Evolutionary conservation across 352 stramenopile species (phyloP).

Genomic region (Salisapilia sapeloensis): DNA sequence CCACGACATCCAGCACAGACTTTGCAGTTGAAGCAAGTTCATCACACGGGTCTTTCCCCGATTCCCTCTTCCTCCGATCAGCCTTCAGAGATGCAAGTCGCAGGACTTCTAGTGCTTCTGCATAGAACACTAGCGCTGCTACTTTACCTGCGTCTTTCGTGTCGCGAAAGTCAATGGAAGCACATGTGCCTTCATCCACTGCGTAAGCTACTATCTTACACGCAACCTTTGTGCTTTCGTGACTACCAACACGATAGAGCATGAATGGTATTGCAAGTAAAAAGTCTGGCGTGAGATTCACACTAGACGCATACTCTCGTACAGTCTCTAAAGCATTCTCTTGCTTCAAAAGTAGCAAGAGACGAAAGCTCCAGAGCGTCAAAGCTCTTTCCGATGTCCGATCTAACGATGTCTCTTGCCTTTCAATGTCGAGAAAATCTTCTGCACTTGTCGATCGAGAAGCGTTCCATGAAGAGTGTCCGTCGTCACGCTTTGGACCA

Average conservation of each 20-base stretch:
- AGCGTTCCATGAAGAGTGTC: too few relatives aligned
- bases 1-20: too few relatives aligned
- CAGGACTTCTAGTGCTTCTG: slow-evolving; percentile 27
- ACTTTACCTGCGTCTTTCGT: too few relatives aligned
- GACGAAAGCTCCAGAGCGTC: slow-evolving; percentile 60
- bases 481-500: too few relatives aligned
- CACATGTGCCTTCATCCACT: slow-evolving; percentile 29
- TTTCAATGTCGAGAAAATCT: too few relatives aligned
- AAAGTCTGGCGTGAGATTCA: slow-evolving; percentile 51
- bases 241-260: slow-evolving; percentile 32
- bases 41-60: too few relatives aligned
- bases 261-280: slow-evolving; percentile 37
- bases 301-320: slow-evolving; percentile 14
- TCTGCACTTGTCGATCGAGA: too few relatives aligned
- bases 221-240: slow-evolving; percentile 36
- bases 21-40: too few relatives aligned
- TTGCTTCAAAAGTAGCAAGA: slow-evolving; percentile 65
- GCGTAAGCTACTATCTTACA: slow-evolving; percentile 31
- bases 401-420: too few relatives aligned
- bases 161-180: too few relatives aligned
- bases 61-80: slow-evolving; percentile 27
- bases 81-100: slow-evolving; percentile 24
- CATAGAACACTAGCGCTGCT: slow-evolving; percentile 22
- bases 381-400: too few relatives aligned
- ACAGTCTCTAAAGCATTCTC: slow-evolving; percentile 45